These are phyloP conservation scores for Leccinum obscurum DNA, from an alignment of 768 basidiomycete genomes.

Conservation along the genomic window DNA sequence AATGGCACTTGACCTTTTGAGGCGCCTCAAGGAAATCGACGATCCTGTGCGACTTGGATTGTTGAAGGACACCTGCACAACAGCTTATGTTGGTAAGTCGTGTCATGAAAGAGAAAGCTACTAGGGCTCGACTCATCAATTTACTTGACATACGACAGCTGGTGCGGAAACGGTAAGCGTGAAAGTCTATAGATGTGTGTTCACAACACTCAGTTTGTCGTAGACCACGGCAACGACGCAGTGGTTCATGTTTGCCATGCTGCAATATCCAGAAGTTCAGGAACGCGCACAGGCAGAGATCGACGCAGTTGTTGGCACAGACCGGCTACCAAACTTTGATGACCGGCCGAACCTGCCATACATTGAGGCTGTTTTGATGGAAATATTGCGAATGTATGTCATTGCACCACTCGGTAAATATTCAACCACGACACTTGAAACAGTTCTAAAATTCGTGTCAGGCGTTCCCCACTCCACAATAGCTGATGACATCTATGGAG, in stretches of 20 bases:
- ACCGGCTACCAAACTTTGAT: slow-evolving; percentile 27
- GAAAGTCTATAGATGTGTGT: background rate
- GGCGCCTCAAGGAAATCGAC: background rate
- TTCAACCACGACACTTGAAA: background rate
- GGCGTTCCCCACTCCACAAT: slow-evolving; percentile 21
- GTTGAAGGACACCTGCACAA: slow-evolving; percentile 12
- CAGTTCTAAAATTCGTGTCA: background rate
- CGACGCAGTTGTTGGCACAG: slow-evolving; percentile 28
- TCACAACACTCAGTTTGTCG: background rate
- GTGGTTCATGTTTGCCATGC: slow-evolving; percentile 35
- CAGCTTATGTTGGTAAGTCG: slow-evolving; percentile 21
- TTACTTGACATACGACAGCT: slow-evolving; percentile 9
- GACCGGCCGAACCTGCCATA: slow-evolving; percentile 30
- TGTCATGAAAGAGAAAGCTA: background rate
- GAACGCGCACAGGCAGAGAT: slow-evolving; percentile 32
- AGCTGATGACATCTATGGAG: slow-evolving; percentile 17
- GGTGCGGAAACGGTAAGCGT: slow-evolving; percentile 21
- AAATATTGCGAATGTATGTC: slow-evolving; percentile 32
- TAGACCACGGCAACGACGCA: slow-evolving; percentile 13
- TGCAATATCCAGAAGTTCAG: slow-evolving; percentile 34
- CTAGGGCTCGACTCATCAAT: background rate
- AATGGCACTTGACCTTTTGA: slow-evolving; percentile 15
- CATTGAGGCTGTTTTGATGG: slow-evolving; percentile 29
- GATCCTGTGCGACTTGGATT: slow-evolving; percentile 14
- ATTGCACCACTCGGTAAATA: slow-evolving; percentile 26